Evolutionary conservation across 2,329 filamentous ascomycete species (phyloP).

Genomic region (Penicillium oxalicum): DNA sequence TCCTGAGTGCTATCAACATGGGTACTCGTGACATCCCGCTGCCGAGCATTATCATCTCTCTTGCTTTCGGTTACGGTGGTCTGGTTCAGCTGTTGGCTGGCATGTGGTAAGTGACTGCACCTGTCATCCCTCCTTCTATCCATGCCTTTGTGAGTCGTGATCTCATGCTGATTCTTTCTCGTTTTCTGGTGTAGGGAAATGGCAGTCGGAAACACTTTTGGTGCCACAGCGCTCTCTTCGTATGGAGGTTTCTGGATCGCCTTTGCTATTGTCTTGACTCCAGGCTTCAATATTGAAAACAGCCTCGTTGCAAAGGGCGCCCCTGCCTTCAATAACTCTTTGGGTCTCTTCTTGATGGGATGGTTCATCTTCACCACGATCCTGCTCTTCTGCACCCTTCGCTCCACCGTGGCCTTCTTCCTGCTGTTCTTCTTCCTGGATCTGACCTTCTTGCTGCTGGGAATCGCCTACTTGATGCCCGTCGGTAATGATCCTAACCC

Average conservation of each 20-base stretch:
- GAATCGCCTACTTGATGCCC: slow-evolving; percentile 60
- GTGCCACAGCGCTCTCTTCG: slow-evolving; percentile 72
- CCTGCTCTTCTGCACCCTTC: slow-evolving; percentile 66
- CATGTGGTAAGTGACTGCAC: slow-evolving; percentile 63
- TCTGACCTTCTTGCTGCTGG: slow-evolving; percentile 67
- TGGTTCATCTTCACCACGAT: slow-evolving; percentile 85
- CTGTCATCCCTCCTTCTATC: neutral
- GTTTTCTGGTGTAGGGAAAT: slow-evolving; percentile 59
- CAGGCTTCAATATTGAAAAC: slow-evolving; percentile 55
- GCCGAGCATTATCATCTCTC: slow-evolving; percentile 61
- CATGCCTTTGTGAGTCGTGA: neutral
- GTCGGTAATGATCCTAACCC: too few species aligned
- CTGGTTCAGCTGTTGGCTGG: slow-evolving; percentile 72
- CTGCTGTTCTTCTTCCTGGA: slow-evolving; percentile 71
- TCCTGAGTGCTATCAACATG: slow-evolving; percentile 70
- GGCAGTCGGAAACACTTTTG: slow-evolving; percentile 81
- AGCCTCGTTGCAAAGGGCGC: slow-evolving; percentile 28
- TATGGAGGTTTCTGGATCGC: slow-evolving; percentile 81
- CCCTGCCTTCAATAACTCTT: slow-evolving; percentile 51
- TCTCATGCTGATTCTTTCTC: neutral
- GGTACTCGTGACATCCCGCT: slow-evolving; percentile 54
- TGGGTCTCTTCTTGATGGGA: slow-evolving; percentile 69
- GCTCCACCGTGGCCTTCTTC: slow-evolving; percentile 74
- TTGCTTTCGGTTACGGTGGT: slow-evolving; percentile 71
- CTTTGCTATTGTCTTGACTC: slow-evolving; percentile 67